These are phyloP conservation scores for Podospora appendiculata DNA, from an alignment of 495 filamentous ascomycete species.

Conservation along the genomic window DNA sequence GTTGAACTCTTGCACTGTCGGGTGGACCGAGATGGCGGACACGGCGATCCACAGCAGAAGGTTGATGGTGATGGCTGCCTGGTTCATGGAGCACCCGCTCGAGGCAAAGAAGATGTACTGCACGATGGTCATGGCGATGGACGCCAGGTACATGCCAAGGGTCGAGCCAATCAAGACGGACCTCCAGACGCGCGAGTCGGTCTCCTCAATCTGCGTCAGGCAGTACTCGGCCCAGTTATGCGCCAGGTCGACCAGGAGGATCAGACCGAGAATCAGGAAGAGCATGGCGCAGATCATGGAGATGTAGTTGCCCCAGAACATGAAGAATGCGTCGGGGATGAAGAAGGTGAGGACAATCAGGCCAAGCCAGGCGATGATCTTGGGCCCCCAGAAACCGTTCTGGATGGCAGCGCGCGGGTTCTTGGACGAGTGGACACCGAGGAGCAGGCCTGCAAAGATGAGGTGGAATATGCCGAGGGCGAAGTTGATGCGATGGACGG, in stretches of 20 bases:
- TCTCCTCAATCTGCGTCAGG: slow-evolving; percentile 83
- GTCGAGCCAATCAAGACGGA: slow-evolving; percentile 85
- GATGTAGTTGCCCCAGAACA: slow-evolving; percentile 92
- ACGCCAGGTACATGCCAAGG: slow-evolving; percentile 84
- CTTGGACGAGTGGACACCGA: slow-evolving; percentile 82
- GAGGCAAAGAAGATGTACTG: slow-evolving; percentile 96
- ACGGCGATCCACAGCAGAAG: slow-evolving; percentile 74
- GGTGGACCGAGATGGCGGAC: slow-evolving; percentile 81
- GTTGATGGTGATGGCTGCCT: slow-evolving; percentile 72
- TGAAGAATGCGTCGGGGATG: slow-evolving; percentile 92
- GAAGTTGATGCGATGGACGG: slow-evolving; percentile 96
- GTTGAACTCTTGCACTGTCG: slow-evolving; percentile 85
- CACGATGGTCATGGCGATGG: slow-evolving; percentile 85
- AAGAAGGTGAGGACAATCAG: slow-evolving; percentile 89
- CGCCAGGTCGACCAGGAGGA: slow-evolving; percentile 89
- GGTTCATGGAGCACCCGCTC: slow-evolving; percentile 86
- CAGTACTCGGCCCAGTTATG: slow-evolving; percentile 98
- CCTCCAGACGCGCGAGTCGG: slow-evolving; percentile 78
- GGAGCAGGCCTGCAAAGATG: slow-evolving; percentile 69
- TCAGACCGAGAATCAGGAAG: slow-evolving; percentile 86
- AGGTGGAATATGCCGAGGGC: slow-evolving; percentile 91
- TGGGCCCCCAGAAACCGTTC: slow-evolving; percentile 87
- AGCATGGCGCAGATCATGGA: slow-evolving; percentile 83
- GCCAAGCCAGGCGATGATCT: slow-evolving; percentile 72
- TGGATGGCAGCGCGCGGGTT: slow-evolving; percentile 83